Evolutionary conservation across 1,284 basidiomycete species (phyloP).

Genomic region (Cystobasidium pallidum): DNA sequence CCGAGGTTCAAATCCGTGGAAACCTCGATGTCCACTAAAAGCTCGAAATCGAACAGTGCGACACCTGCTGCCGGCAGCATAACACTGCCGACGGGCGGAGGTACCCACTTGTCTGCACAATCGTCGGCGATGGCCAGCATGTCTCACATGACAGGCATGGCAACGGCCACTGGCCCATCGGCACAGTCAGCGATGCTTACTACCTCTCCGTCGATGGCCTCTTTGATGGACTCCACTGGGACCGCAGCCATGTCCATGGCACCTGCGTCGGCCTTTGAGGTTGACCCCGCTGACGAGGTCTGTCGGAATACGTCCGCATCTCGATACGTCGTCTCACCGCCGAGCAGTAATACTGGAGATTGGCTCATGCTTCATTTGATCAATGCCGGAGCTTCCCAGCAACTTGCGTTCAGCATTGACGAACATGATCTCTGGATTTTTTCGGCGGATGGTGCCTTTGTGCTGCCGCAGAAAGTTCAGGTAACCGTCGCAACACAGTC

Average conservation of each 20-base stretch:
- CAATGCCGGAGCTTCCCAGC: slow-evolving; percentile 23
- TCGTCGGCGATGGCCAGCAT: slow-evolving; percentile 18
- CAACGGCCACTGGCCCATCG: slow-evolving; percentile 5
- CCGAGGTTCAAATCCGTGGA: slow-evolving; percentile 2
- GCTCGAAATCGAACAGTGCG: slow-evolving; percentile 15
- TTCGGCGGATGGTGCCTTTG: slow-evolving; percentile 24
- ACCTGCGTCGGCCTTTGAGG: slow-evolving; percentile 1
- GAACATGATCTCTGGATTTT: slow-evolving; percentile 20
- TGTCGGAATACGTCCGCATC: slow-evolving; percentile 14
- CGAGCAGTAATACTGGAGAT: slow-evolving; percentile 15
- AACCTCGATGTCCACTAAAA: slow-evolving; percentile 13
- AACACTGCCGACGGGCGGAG: slow-evolving; percentile 9
- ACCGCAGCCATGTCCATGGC: slow-evolving; percentile 16
- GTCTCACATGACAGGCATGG: slow-evolving; percentile 15
- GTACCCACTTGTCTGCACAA: slow-evolving; percentile 12
- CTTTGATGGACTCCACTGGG: slow-evolving; percentile 15
- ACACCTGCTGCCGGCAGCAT: slow-evolving; percentile 12
- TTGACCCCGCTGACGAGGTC: slow-evolving; percentile 11
- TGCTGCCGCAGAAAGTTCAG: slow-evolving; percentile 23
- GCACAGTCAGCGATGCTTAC: slow-evolving; percentile 5
- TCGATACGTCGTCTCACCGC: slow-evolving; percentile 3
- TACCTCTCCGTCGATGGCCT: slow-evolving; percentile 21
- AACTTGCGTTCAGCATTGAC: slow-evolving; percentile 24
- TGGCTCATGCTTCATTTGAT: slow-evolving; percentile 21
- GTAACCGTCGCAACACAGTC: slow-evolving; percentile 8